Conservation (phyloP, 495 filamentous ascomycete genomes). For the Penicillium salamii region DNA sequence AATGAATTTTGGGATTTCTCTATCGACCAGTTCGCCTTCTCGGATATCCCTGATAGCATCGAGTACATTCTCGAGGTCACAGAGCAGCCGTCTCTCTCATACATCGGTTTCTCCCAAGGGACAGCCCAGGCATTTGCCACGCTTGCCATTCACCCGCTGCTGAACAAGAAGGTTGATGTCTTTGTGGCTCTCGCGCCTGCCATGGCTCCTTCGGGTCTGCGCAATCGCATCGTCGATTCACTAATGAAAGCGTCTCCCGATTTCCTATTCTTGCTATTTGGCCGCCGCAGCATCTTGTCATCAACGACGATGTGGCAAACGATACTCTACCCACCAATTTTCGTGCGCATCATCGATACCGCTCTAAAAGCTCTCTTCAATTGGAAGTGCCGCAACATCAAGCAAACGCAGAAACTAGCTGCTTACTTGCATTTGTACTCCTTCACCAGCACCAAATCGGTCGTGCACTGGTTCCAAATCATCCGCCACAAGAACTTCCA, state of each 20-base stretch:
- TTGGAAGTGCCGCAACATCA: conserved; percentile 87
- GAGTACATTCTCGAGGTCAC: conserved; percentile 86
- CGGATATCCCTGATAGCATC: conserved; percentile 95
- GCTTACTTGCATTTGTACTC: conserved; percentile 97
- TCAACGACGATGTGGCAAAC: conserved; percentile 97
- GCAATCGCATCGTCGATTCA: conserved; percentile 83
- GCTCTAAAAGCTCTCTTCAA: conserved; percentile 80
- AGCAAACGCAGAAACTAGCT: conserved; percentile 83
- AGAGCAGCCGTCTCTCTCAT: conserved; percentile 78
- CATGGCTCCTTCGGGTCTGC: conserved; percentile 91
- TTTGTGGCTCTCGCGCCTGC: conserved; percentile 97
- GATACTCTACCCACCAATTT: conserved; percentile 92
- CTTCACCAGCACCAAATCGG: conserved; percentile 90
- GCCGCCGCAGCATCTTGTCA: conserved; percentile 86
- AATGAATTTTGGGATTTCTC: conserved; percentile 93
- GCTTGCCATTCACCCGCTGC: conserved; percentile 84
- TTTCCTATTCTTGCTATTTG: conserved; percentile 90
- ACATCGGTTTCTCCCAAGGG: conserved; percentile 95
- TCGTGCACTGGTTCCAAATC: conserved; percentile 99
- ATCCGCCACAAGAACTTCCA: conserved; percentile 93
- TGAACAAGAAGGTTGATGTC: conserved; percentile 92
- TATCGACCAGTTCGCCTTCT: conserved; percentile 96
- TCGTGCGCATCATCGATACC: conserved; percentile 82
- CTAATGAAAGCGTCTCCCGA: conserved; percentile 92
- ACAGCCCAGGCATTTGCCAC: conserved; percentile 96